Percentiles rank a stretch among this genome's conserved stretches.
phyloP scores from a whole-genome alignment of 192 early-diverging fungal genomes.

The Umbelopsis sp. region DNA sequence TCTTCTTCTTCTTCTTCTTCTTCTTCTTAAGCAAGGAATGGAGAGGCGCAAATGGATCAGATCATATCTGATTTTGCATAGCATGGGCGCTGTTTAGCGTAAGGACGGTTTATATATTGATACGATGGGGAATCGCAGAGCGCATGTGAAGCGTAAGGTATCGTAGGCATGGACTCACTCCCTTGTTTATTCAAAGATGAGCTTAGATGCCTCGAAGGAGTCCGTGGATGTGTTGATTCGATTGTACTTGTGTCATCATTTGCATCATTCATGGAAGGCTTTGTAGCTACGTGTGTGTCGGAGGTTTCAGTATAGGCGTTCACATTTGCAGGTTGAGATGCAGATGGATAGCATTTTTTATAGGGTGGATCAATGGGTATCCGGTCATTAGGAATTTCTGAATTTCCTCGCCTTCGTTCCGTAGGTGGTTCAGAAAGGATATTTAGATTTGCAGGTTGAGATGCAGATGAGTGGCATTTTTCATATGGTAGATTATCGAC shows the following conservation, averaged over 20 bases:
- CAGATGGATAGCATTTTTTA: too few relatives aligned
- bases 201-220: background rate
- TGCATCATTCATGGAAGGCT: too few relatives aligned
- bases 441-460: background rate
- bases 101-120: background rate
- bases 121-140: background rate
- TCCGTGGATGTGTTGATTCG: background rate
- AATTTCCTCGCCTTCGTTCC: too few relatives aligned
- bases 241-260: background rate
- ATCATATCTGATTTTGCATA: background rate
- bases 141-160: background rate
- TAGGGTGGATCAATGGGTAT: too few relatives aligned
- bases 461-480: background rate
- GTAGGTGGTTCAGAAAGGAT: too few relatives aligned
- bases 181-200: background rate
- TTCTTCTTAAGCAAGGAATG: background rate
- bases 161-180: slow-evolving; percentile 8
- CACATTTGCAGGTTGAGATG: too few relatives aligned
- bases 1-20: too few relatives aligned
- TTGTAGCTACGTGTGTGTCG: too few relatives aligned
- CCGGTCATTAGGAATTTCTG: too few relatives aligned
- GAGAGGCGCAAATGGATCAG: background rate
- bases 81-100: background rate
- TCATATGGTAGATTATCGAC: background rate
- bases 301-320: too few relatives aligned